Evolutionary conservation across 108 stramenopile genomes (phyloP), one percentile per base, ranked within the genome.

Genomic region (Epithemia pelagica): DNA sequence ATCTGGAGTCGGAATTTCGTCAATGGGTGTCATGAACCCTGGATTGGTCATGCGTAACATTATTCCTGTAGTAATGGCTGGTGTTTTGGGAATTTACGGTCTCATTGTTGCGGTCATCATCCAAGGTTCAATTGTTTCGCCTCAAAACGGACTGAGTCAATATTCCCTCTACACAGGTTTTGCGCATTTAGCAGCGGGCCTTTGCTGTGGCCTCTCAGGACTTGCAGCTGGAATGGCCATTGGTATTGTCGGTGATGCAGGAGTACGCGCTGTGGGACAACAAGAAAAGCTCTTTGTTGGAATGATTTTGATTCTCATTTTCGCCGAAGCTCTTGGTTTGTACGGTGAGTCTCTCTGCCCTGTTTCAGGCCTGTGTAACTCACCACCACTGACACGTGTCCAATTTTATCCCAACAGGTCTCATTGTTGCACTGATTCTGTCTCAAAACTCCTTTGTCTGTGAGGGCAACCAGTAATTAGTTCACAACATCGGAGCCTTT

Each of bases 51-150:
- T 99, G 96, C 77, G 92, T 56, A 99, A 99, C 87, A 95, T 99
- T 67, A 97, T 99, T 80, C 99, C 99, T 62, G 96, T 99, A 30
- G 96, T 99, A 76, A 97, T 99, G 97, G 99, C 99, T 67, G 99
- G 99, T 83, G 96, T 99, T 53, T 83, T 99, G 67, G 97, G 99
- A 67, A 99, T 99, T 72, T 99, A 99, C 85, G 99, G 99, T 59
- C 88, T 99, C 28, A 99, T 99, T 69, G 97, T 99, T 28, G 96
- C 96, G 28, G 99, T 97, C 28, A 97, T 99, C 70, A 87, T 99
- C 37, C 88, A 89, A 62, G 90, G 91, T 67, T 88, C 89, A 8
- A 96, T 91, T 66, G 78, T 79, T 24, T 74, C 77, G 0, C 90
- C 90, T 61, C 80, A 88, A 66, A 74, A 83, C 65, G 92, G 89